Evolutionary conservation across 371 early-diverging fungal genomes (phyloP), one percentile per base, ranked within the genome.

Genomic region (Actinomortierella wolfii): DNA sequence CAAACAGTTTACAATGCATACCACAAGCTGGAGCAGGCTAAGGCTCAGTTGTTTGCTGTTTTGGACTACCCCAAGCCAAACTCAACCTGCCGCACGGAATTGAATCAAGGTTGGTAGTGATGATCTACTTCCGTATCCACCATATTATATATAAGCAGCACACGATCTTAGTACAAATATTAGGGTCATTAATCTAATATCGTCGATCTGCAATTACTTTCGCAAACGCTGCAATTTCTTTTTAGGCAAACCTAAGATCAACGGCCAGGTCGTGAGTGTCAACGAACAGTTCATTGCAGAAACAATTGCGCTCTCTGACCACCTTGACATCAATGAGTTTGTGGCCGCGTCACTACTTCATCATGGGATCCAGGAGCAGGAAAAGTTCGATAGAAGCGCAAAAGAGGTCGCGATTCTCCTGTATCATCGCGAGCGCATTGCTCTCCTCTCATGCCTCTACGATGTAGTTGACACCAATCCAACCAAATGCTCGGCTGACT

Each of bases 301-400:
- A 51, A 84, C 87, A 5, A 61, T 88, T 34, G 79, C 85, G 67
- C 65, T 95, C 42, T 90, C 93, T 2, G 92, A 94, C 74, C 85
- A 92, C 57, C 82, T 96, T 43, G 81, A 87, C 23, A 81, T 95
- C 48, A 89, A 91, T 70, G 95, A 95, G 69, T 78, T 86, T 61
- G 70, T 84, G 4, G 94, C 95, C 11, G 84, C 93, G 1, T 79
- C 88, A 1, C 76, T 95, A 5, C 78, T 94, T 44, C 83, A 87
- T 56, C 63, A 83, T 57, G 94, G 89, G 0, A 75, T 84, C 34
- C 65, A 79, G 11, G 78, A 80, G 34, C 70, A 79, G 48, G 69
- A 81, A 24, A 64, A 78, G 54, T 83, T 78, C 41, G 85, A 86
- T 60, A 77, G 84, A 24, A 78, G 83, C n/a, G 68, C 85, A 0